Evolutionary conservation across 2,329 filamentous ascomycete species (phyloP).

Genomic region (Tolypocladium pustulatum): DNA sequence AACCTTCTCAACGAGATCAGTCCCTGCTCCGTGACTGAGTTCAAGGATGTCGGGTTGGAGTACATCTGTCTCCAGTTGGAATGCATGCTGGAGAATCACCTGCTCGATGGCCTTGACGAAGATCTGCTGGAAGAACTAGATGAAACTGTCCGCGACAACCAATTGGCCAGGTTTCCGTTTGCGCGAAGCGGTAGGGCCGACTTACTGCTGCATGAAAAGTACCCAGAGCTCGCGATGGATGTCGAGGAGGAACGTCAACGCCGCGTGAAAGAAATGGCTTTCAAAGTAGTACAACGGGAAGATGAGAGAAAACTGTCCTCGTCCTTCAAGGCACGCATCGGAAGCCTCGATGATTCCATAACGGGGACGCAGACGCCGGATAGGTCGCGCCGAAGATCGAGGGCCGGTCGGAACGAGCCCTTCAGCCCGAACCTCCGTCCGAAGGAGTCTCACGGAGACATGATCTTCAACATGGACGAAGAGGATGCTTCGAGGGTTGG

Average conservation of each 20-base stretch:
- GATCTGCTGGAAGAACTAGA: conserved; percentile 77
- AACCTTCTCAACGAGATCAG: conserved; percentile 78
- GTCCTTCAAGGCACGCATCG: conserved; percentile 49
- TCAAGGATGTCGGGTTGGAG: conserved; percentile 80
- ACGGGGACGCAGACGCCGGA: conserved; percentile 30
- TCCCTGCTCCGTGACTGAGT: conserved; percentile 70
- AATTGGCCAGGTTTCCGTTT: conserved; percentile 66
- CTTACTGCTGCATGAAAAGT: conserved; percentile 49
- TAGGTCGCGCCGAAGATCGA: conserved; percentile 35
- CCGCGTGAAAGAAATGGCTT: conserved; percentile 67
- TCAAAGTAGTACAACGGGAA: conserved; percentile 51
- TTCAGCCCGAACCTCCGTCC: conserved; percentile 58
- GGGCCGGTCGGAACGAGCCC: conserved; percentile 38
- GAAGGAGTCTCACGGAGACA: conserved; percentile 58
- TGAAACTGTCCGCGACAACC: conserved; percentile 68
- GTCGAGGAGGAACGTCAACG: conserved; percentile 59
- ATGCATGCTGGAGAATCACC: conserved; percentile 79
- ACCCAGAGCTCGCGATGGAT: conserved; percentile 52
- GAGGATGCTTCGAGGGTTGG: conserved; percentile 34
- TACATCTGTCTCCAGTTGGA: conserved; percentile 91
- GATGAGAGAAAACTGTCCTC: conserved; percentile 52
- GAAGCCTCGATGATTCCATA: conserved; percentile 54
- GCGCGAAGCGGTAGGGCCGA: conserved; percentile 67
- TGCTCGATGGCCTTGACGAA: conserved; percentile 76
- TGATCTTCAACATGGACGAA: conserved; percentile 94